Base-by-base conservation (phyloP, 1,284 basidiomycete genomes). In the Sporisorium iseilematis-ciliati region DNA sequence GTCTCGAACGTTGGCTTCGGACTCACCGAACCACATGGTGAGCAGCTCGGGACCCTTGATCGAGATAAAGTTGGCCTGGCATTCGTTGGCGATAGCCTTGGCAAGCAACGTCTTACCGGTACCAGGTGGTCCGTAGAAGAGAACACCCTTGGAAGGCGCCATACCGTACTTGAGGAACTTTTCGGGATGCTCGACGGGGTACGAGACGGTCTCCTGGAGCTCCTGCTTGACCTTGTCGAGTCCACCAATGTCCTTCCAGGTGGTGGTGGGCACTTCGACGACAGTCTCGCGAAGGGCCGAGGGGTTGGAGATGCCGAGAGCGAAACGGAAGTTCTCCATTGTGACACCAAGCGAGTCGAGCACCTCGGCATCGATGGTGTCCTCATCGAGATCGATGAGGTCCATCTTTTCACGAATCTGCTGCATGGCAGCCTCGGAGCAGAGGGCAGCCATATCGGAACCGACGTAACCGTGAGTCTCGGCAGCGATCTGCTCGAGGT, bases 1-100 rank as follows among this genome's bases (percentile, higher is more conserved):
- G 81, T 99, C 97, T 80, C 97, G 94, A 57, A 99, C 97, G 84
- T 98, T 98, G 77, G 96, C 96, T 87, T 99, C 97, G 7, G 95
- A 97, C 89, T 99, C 97, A 90, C 97, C 97, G 87, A 99, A 99
- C 96, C 96, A 99, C 97, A 99, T 99, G 12, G 95, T 99, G 31
- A 87, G 82, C 59, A 98, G 89, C 87, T 98, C 95, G 77, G 95
- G 95, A 75, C 95, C 95, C 91, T 94, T 88, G 89, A 96, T 95
- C 78, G 91, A 92, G 87, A 97, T 95, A 81, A 97, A 96, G 89
- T 99, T 99, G 87, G 96, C 96, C 86, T 98, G 95, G 86, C 95
- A 98, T 88, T 99, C 97, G 86, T 98, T 97, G 79, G 97, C 97
- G 84, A 99, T 98, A 55, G 95, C 95, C 88, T 97, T 97, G 63